phyloP scores from a whole-genome alignment of 2,329 filamentous ascomycete species.

The Verticillium dahliae region DNA sequence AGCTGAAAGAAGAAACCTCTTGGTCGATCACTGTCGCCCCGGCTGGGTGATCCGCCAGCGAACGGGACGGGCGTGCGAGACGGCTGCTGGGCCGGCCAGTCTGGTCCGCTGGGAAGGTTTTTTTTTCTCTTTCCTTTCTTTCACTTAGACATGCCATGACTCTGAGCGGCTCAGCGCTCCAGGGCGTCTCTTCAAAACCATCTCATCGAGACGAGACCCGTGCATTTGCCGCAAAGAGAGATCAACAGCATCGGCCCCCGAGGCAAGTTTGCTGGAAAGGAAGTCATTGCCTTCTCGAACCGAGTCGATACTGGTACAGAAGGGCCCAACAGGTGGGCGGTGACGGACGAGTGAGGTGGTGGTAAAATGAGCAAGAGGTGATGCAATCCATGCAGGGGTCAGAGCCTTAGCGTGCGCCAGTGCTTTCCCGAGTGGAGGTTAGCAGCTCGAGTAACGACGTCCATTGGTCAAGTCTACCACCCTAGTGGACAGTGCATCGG shows the following conservation, averaged over 20 bases:
- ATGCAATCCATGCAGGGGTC: conserved; percentile 14
- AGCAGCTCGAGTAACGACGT: not conserved
- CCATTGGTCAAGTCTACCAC: not conserved
- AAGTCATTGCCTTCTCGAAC: not conserved
- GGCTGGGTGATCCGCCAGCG: not conserved
- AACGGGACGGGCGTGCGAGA: not conserved
- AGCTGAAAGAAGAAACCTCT: not conserved
- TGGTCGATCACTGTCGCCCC: not conserved
- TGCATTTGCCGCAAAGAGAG: no score
- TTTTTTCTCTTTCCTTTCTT: not conserved
- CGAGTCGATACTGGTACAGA: not conserved
- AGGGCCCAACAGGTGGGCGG: not conserved
- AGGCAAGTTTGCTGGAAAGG: no score
- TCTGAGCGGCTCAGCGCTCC: no score
- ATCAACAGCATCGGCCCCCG: no score
- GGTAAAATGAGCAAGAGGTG: conserved; percentile 7
- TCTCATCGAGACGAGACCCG: no score
- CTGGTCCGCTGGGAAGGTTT: not conserved
- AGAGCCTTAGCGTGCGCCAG: not conserved
- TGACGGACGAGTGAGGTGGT: not conserved
- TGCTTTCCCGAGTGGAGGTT: not conserved
- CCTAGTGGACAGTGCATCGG: not conserved
- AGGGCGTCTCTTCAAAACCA: no score
- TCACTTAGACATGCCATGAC: not conserved
- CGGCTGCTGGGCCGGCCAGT: not conserved